Evolutionary conservation across 208 protist genomes (phyloP), one percentile per base, ranked within the genome.

Genomic region (Trypanosoma conorhini): DNA sequence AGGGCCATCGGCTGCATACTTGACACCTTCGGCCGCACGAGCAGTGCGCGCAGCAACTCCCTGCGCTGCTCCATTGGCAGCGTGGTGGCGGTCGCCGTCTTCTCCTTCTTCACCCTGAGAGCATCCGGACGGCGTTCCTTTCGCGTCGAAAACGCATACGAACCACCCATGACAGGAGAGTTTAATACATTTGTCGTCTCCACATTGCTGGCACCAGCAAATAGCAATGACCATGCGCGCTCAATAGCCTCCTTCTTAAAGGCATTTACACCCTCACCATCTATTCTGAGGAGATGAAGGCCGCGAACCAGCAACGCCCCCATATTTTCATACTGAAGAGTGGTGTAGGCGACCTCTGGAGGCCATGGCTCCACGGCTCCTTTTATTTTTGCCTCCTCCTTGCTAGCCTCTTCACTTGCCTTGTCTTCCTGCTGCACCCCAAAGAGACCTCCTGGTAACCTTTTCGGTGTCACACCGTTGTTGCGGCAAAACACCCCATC

Each of bases 121-220:
- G 7, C 62, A 10, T 74, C 63, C 21, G 64, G 46, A 15, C 88
- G 84, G 8, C 88, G 80, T n/a, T 85, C 82, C 0, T 60, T 40
- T 3, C 88, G 79, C 0, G 82, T 90, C 19, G 88, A 82, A 30
- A 84, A 67, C 4, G 79, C 88, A 61, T 90, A 93, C 55, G 82
- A 79, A 26, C 87, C 87, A 1, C 80, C 87, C 19, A 81, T 73
- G 26, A 62, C 22, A 0, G 51, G 28, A 50, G 52, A 51, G 28
- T 5, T 48, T 19, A 17, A 4, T 33, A 0, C 28, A n/a, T 40
- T n/a, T 1, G 60, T 42, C 3, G 44, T 59, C 8, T 65, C 65
- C 15, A 50, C 28, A 46, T 42, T 58, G 21, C 60, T 30, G 8
- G 26, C 3, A 70, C 51, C 9, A 1, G 15, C 12, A 31, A 19